Base-by-base conservation (phyloP, 108 stramenopile species). In the Pinguiococcus pyrenoidosus region DNA sequence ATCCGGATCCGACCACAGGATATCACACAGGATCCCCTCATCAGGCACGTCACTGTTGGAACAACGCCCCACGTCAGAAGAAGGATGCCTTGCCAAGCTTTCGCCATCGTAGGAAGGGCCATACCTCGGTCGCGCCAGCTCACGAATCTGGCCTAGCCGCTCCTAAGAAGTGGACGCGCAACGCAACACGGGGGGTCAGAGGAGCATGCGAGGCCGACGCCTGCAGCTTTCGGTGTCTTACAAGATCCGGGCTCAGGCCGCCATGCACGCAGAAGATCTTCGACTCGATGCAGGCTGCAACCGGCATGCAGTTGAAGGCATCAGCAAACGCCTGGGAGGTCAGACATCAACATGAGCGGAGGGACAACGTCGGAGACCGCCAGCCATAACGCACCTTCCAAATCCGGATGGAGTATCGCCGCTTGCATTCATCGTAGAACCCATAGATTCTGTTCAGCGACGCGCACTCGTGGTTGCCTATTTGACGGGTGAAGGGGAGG, bases 391-490 rank as follows among this genome's bases (percentile, higher is more conserved):
- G 90, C 24, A 94, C 87, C 4, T 56, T 62, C 59, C 59, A 64
- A 13, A 64, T 52, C 64, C 65, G 69, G 50, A 71, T 61, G 40
- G 58, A 59, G 64, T 71, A 71, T 29, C 70, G 49, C 21, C 70
- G 49, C 49, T 70, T 70, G 32, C 93, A 94, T 66, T 99, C 96
- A 69, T 96, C 93, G 64, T 96, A 99, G 66, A 99, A 99, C 16
- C 96, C 96, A 59, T 99, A 99, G 58, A 99, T 96, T 56, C 96
- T 77, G 70, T 99, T 99, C 67, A 96, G 89, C 29, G 89, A 89
- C 4, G 93, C 93, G 51, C 92, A 94, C 70, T 96, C 93, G 73
- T 99, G 96, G 66, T 99, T 99, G 4, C 89, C n/a, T n/a, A n/a
- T n/a, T n/a, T n/a, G n/a, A n/a, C n/a, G n/a, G n/a, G n/a, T n/a